Percentiles rank a stretch among this genome's conserved stretches.
phyloP scores from a whole-genome alignment of 225 moss, liverwort and hornwort genomes.

The Anthoceros angustus region DNA sequence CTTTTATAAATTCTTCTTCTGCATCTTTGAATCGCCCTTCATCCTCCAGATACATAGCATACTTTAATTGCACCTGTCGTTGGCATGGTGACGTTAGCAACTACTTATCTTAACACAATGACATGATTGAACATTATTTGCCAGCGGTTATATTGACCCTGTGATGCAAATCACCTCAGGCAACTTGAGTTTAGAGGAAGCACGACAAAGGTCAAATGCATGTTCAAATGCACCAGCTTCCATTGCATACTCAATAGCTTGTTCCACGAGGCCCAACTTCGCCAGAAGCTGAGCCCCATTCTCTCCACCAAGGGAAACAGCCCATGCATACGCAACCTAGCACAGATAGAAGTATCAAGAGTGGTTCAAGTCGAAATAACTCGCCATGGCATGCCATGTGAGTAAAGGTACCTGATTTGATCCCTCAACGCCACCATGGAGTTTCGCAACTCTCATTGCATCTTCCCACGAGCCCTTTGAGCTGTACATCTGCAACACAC shows the following conservation, averaged over 20 bases:
- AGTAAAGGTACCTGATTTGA: constrained; percentile 46
- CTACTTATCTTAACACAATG: not conserved
- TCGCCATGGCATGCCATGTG: not conserved
- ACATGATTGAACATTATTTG: not conserved
- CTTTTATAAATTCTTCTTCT: constrained; percentile 67
- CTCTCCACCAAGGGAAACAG: constrained; percentile 69
- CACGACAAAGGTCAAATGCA: constrained; percentile 72
- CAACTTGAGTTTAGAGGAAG: constrained; percentile 70
- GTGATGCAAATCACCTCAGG: constrained; percentile 44
- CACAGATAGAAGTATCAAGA: not conserved
- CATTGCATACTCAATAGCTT: constrained; percentile 75
- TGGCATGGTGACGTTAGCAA: not conserved
- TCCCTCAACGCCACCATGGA: constrained; percentile 57
- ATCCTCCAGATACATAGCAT: constrained; percentile 84
- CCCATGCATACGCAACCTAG: constrained; percentile 93
- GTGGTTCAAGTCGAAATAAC: not conserved
- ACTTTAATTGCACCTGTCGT: constrained; percentile 59
- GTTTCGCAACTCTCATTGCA: constrained; percentile 87
- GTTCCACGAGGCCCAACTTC: constrained; percentile 75
- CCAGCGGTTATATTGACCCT: not conserved
- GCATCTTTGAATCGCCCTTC: constrained; percentile 70
- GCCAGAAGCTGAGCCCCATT: constrained; percentile 69
- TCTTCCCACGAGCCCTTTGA: constrained; percentile 73
- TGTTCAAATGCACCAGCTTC: constrained; percentile 77
- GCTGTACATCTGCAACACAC: constrained; percentile 65